phyloP scores from a whole-genome alignment of 176 grass and related monocot species.

The Rhynchospora pubera region DNA sequence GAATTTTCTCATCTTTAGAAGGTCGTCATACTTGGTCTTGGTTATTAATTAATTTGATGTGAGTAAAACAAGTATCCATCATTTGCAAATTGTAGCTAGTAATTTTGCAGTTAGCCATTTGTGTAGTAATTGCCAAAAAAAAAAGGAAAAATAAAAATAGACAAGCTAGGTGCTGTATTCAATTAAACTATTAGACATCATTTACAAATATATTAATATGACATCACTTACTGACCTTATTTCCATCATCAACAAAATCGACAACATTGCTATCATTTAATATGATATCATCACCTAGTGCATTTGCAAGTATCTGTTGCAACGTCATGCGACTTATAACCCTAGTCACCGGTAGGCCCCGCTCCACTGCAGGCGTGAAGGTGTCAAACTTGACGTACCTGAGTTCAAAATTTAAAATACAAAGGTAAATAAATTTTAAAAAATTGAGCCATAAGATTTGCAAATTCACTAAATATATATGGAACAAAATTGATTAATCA shows the following conservation, averaged over 20 bases:
- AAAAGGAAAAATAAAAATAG: too few species aligned
- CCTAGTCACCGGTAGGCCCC: constrained; percentile 90
- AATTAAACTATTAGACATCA: not conserved
- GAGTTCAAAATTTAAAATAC: constrained; percentile 5
- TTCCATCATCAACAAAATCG: constrained; percentile 74
- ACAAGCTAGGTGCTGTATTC: not conserved
- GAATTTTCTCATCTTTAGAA: not conserved
- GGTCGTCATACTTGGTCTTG: not conserved
- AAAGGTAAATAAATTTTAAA: not conserved
- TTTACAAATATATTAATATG: not conserved
- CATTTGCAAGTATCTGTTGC: constrained; percentile 82
- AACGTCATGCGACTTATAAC: constrained; percentile 96
- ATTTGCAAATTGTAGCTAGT: not conserved
- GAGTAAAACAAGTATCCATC: not conserved
- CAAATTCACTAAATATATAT: not conserved
- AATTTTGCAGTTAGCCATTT: too few species aligned
- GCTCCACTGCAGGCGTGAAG: constrained; percentile 79
- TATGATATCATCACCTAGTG: constrained; percentile 60
- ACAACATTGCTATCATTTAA: constrained; percentile 77
- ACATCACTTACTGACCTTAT: constrained; percentile 57
- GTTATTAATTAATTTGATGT: not conserved
- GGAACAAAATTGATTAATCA: not conserved
- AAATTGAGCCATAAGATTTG: not conserved
- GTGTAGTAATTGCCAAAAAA: too few species aligned
- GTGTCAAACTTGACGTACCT: constrained; percentile 99